phyloP scores from a whole-genome alignment of 495 filamentous ascomycete genomes.

The Neurospora sp. region DNA sequence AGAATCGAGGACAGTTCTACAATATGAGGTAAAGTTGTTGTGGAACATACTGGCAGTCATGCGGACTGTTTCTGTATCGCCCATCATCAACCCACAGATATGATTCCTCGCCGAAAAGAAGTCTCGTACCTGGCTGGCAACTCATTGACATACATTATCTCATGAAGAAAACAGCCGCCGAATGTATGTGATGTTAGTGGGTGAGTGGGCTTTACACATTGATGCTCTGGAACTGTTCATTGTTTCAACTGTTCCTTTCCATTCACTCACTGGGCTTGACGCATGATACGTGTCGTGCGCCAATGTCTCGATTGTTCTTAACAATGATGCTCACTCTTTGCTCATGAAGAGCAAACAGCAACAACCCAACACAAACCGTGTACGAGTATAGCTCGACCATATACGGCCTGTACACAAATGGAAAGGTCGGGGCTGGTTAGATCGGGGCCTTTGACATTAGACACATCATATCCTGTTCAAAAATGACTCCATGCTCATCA shows the following conservation, averaged over 20 bases:
- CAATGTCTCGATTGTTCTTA: not conserved
- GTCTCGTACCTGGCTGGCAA: not conserved
- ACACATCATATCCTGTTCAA: not conserved
- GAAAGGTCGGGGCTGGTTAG: not conserved
- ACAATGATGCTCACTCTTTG: not conserved
- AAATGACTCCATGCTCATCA: not conserved
- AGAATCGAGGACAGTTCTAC: not conserved
- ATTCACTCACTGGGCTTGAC: not conserved
- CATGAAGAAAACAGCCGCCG: not conserved
- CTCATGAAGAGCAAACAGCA: not conserved
- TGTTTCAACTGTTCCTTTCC: not conserved
- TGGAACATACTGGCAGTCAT: not conserved
- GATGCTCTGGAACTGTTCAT: not conserved
- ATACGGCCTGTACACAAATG: not conserved
- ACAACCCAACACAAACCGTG: not conserved
- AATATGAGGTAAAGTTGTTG: not conserved
- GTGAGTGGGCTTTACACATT: too few relatives aligned
- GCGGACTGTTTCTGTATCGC: not conserved
- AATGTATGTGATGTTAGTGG: not conserved
- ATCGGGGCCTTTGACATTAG: not conserved
- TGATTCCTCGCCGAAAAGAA: too few relatives aligned
- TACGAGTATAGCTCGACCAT: not conserved
- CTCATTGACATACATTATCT: not conserved
- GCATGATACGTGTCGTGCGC: too few relatives aligned
- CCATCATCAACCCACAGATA: not conserved